Percentiles rank a stretch among this genome's conserved stretches.
phyloP scores from a whole-genome alignment of 345 rosid species.

The Raphanus raphanistrum region DNA sequence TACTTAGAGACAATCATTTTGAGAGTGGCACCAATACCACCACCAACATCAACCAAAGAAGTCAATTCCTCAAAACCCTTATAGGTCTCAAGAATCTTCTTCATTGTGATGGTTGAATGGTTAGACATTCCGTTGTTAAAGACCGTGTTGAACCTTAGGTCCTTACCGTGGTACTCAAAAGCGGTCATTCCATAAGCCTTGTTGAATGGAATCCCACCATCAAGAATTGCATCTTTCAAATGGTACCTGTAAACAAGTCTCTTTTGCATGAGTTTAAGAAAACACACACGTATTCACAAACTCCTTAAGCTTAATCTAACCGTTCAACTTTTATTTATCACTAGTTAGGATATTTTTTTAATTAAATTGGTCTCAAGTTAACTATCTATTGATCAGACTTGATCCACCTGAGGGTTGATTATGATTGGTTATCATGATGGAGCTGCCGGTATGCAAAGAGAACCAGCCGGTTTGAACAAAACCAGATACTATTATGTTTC shows the following conservation, averaged over 20 bases:
- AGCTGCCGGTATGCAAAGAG: not conserved
- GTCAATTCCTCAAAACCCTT: constrained; percentile 63
- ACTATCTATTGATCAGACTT: not conserved
- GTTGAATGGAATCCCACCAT: constrained; percentile 81
- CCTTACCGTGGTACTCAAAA: constrained; percentile 76
- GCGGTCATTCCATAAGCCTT: constrained; percentile 78
- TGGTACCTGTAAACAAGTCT: constrained; percentile 52
- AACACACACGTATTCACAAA: not conserved
- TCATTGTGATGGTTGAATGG: constrained; percentile 74
- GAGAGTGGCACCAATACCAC: constrained; percentile 79
- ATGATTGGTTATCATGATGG: not conserved
- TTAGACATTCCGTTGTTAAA: constrained; percentile 74
- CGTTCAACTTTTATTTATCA: not conserved
- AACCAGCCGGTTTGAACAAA: constrained; percentile 11
- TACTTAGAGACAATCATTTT: constrained; percentile 64
- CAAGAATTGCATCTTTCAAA: constrained; percentile 77
- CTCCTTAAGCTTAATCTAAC: not conserved
- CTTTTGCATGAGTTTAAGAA: constrained; percentile 5
- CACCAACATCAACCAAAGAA: constrained; percentile 83
- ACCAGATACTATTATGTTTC: not conserved
- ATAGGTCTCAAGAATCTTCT: constrained; percentile 67
- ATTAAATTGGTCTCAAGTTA: not conserved
- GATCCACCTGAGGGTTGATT: not conserved
- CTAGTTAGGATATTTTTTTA: not conserved
- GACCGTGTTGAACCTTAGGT: constrained; percentile 73